phyloP scores from a whole-genome alignment of 805 yeast species.

The Lipomyces spencermartinsiae region DNA sequence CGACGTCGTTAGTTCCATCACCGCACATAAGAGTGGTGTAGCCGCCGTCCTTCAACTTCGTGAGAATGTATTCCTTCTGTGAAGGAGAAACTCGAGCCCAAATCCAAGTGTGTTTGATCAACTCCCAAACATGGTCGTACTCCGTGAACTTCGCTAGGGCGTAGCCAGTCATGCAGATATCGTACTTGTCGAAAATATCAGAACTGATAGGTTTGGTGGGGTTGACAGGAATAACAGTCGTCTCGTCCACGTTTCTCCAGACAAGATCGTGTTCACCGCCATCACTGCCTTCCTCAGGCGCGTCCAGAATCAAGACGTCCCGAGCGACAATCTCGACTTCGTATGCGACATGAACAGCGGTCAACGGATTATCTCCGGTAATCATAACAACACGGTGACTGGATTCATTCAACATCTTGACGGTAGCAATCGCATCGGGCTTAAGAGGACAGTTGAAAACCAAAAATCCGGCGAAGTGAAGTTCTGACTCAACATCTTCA shows the following conservation, averaged over 20 bases:
- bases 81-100: slow-evolving; percentile 97
- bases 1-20: slow-evolving; percentile 99
- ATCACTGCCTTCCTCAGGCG: slow-evolving; percentile 72
- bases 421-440: slow-evolving; percentile 87
- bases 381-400: slow-evolving; percentile 97
- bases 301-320: slow-evolving; percentile 84
- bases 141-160: slow-evolving; percentile 73
- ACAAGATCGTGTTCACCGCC: slow-evolving; percentile 60
- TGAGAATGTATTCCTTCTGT: slow-evolving; percentile 91
- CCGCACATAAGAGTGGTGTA: slow-evolving; percentile 98
- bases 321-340: slow-evolving; percentile 88
- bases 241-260: slow-evolving; percentile 86
- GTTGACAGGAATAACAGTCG: slow-evolving; percentile 69
- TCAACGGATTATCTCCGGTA: slow-evolving; percentile 97
- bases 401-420: slow-evolving; percentile 91
- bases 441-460: slow-evolving; percentile 98
- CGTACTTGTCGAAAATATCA: slow-evolving; percentile 67
- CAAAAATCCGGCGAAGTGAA: slow-evolving; percentile 87
- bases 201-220: slow-evolving; percentile 63
- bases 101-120: slow-evolving; percentile 92
- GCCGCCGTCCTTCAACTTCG: slow-evolving; percentile 82
- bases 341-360: slow-evolving; percentile 96
- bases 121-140: slow-evolving; percentile 70
- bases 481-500: slow-evolving; percentile 73
- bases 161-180: slow-evolving; percentile 91